Evolutionary conservation across 1,284 basidiomycete genomes (phyloP).

Genomic region (Moniliophthora roreri): DNA sequence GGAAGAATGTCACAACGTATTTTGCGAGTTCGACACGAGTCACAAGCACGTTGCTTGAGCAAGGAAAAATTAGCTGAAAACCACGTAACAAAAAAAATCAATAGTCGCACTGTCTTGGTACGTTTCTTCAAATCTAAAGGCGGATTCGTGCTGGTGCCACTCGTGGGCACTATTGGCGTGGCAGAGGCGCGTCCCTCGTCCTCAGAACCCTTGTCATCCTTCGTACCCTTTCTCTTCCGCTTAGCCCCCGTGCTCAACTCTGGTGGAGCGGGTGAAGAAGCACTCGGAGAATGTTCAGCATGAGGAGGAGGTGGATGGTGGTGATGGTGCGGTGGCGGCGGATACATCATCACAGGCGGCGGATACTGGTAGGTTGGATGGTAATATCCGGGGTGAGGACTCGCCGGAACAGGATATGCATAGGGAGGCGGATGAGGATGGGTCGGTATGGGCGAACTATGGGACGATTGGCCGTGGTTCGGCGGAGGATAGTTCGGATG

Average conservation of each 20-base stretch:
- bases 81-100: neutral
- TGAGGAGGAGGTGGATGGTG: slow-evolving; percentile 29
- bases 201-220: slow-evolving; percentile 50
- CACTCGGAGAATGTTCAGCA: slow-evolving; percentile 19
- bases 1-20: slow-evolving; percentile 84
- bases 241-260: slow-evolving; percentile 41
- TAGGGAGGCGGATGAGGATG: slow-evolving; percentile 44
- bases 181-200: slow-evolving; percentile 59
- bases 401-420: slow-evolving; percentile 57
- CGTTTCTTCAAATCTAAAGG: slow-evolving; percentile 72
- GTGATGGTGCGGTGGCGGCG: slow-evolving; percentile 39
- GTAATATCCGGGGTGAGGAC: slow-evolving; percentile 47
- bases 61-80: slow-evolving; percentile 2
- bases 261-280: slow-evolving; percentile 31
- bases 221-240: slow-evolving; percentile 65
- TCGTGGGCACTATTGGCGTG: slow-evolving; percentile 26
- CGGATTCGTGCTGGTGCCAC: slow-evolving; percentile 25
- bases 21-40: slow-evolving; percentile 91
- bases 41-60: slow-evolving; percentile 76
- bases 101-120: slow-evolving; percentile 71
- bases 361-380: slow-evolving; percentile 62
- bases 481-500: slow-evolving; percentile 41
- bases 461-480: slow-evolving; percentile 34
- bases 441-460: slow-evolving; percentile 40
- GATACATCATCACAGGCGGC: slow-evolving; percentile 68